These are phyloP conservation scores for Diophrys appendiculata DNA, from an alignment of 73 alveolate species.

Conservation along the genomic window DNA sequence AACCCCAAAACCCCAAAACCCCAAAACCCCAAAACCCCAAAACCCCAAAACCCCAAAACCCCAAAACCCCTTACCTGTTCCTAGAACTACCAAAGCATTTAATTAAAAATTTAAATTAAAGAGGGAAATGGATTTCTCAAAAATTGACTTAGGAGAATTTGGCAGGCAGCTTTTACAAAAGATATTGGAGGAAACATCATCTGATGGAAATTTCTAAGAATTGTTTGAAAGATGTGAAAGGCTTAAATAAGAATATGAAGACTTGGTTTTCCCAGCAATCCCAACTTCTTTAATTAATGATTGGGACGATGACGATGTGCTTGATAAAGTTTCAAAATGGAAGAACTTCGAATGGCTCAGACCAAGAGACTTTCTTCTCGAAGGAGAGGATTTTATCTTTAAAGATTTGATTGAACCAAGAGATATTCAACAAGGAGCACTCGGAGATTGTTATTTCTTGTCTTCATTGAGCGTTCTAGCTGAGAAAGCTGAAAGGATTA, in stretches of 20 bases:
- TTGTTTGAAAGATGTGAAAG: slow-evolving; percentile 36
- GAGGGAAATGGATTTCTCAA: slow-evolving; percentile 62
- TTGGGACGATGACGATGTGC: slow-evolving; percentile 53
- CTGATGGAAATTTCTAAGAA: slow-evolving; percentile 55
- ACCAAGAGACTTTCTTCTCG: slow-evolving; percentile 22
- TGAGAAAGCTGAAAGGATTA: slow-evolving; percentile 78
- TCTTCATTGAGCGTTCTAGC: slow-evolving; percentile 80
- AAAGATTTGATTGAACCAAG: slow-evolving; percentile 67
- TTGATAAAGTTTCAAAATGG: slow-evolving; percentile 60
- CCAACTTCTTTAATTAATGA: slow-evolving; percentile 46
- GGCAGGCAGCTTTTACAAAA: slow-evolving; percentile 56
- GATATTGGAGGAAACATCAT: slow-evolving; percentile 56
- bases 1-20: no score
- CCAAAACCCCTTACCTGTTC: slow-evolving; percentile 18
- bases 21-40: no score
- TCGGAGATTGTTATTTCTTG: slow-evolving; percentile 92
- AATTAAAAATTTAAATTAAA: slow-evolving; percentile 7
- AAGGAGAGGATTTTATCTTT: slow-evolving; percentile 40
- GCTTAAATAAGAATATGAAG: slow-evolving; percentile 17
- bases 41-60: slow-evolving; percentile 38
- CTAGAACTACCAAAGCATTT: background rate
- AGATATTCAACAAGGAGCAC: slow-evolving; percentile 86
- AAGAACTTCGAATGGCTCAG: slow-evolving; percentile 54
- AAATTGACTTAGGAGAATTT: slow-evolving; percentile 60
- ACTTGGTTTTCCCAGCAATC: slow-evolving; percentile 66